Percentiles rank a stretch among this genome's conserved stretches.
These are phyloP conservation scores for Aspergillus sp. DNA, from an alignment of 2,329 filamentous ascomycete species.

Conservation along the genomic window DNA sequence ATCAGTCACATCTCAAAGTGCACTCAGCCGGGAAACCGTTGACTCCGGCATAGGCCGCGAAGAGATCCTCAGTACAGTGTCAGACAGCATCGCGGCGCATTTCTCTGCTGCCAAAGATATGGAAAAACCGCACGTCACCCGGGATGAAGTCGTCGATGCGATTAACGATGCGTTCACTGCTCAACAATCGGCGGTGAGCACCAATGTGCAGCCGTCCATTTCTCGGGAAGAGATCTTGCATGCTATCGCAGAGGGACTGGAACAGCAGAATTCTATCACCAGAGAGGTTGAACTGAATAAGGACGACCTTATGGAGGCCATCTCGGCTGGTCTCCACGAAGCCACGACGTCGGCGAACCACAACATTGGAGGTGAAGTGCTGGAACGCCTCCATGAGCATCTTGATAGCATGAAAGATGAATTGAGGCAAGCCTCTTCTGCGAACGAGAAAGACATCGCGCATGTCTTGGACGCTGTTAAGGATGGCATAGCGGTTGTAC, in stretches of 20 bases:
- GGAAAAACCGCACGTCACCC: constrained; percentile 31
- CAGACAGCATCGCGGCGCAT: constrained; percentile 53
- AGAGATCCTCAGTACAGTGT: constrained; percentile 59
- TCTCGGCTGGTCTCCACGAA: constrained; percentile 56
- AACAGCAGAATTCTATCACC: constrained; percentile 41
- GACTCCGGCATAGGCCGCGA: constrained; percentile 49
- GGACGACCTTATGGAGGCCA: constrained; percentile 57
- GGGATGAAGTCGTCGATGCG: constrained; percentile 28
- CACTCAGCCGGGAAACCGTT: constrained; percentile 28
- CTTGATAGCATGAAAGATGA: constrained; percentile 61
- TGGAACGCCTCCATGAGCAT: constrained; percentile 57
- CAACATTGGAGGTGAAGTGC: constrained; percentile 56
- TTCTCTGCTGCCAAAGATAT: constrained; percentile 55
- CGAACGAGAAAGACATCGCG: constrained; percentile 78
- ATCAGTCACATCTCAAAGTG: constrained; percentile 28
- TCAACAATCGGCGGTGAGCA: constrained; percentile 28
- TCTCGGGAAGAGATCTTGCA: constrained; percentile 56
- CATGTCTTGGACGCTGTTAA: constrained; percentile 85
- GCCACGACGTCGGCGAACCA: constrained; percentile 51
- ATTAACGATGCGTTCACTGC: constrained; percentile 32
- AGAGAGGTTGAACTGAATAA: constrained; percentile 60
- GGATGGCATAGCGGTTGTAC: constrained; percentile 78
- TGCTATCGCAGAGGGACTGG: constrained; percentile 59
- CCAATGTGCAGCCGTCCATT: constrained; percentile 40
- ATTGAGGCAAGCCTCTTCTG: constrained; percentile 75